Evolutionary conservation across 2,329 filamentous ascomycete genomes (phyloP).

Genomic region (Teratosphaeria epicoccoides): DNA sequence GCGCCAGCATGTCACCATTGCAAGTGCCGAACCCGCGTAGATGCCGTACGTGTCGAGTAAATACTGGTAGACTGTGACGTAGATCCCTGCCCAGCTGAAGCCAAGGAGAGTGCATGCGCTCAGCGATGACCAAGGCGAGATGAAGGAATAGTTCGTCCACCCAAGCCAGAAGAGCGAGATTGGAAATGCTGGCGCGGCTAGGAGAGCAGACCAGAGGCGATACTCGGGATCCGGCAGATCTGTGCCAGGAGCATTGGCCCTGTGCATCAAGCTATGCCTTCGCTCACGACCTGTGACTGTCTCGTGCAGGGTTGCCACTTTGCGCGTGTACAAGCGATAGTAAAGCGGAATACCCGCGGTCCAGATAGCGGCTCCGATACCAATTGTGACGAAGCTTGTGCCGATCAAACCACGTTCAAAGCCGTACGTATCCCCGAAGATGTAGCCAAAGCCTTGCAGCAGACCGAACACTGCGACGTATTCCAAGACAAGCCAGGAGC

Average conservation of each 20-base stretch:
- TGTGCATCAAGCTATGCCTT: background rate
- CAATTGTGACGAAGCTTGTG: constrained; percentile 37
- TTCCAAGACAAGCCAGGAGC: constrained; percentile 40
- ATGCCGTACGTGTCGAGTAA: constrained; percentile 32
- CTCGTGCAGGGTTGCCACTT: constrained; percentile 15
- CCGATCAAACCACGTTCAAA: constrained; percentile 35
- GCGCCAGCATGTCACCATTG: constrained; percentile 23
- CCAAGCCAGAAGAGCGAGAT: constrained; percentile 43
- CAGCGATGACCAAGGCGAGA: constrained; percentile 38
- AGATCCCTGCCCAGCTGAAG: constrained; percentile 37
- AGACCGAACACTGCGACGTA: constrained; percentile 47
- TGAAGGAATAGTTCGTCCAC: constrained; percentile 33
- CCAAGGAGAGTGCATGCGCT: constrained; percentile 36
- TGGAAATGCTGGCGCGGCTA: constrained; percentile 34
- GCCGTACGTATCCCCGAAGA: constrained; percentile 37
- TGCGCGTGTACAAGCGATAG: constrained; percentile 10
- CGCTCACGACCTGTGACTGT: constrained; percentile 5
- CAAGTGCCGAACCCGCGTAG: constrained; percentile 34
- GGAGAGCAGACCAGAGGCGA: constrained; percentile 35
- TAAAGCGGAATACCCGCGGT: constrained; percentile 7
- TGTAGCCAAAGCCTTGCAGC: constrained; percentile 41
- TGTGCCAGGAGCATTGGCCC: constrained; percentile 10
- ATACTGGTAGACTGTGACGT: constrained; percentile 29
- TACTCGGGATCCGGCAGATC: constrained; percentile 25
- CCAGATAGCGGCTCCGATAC: constrained; percentile 24